Evolutionary conservation across 1,284 basidiomycete species (phyloP).

Genomic region (Naganishia cerealis): DNA sequence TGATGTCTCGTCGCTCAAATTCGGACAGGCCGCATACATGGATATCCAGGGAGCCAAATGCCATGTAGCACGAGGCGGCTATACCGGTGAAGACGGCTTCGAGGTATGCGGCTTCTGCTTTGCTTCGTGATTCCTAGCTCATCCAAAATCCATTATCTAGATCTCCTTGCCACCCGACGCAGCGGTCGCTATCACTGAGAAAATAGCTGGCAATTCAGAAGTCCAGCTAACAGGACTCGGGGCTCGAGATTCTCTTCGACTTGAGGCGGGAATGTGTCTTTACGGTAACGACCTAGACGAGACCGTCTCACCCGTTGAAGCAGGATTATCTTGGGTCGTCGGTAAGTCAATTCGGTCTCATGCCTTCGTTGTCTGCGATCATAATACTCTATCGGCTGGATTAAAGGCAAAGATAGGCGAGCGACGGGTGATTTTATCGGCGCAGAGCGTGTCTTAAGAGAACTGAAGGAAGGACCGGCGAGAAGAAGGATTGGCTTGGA

Average conservation of each 20-base stretch:
- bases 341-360: slow-evolving; percentile 57
- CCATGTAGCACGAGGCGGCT: slow-evolving; percentile 93
- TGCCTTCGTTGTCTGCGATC: not conserved
- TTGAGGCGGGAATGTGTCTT: slow-evolving; percentile 97
- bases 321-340: slow-evolving; percentile 87
- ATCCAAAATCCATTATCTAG: slow-evolving; percentile 52
- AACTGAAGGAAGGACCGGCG: slow-evolving; percentile 76
- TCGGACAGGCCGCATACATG: slow-evolving; percentile 75
- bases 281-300: slow-evolving; percentile 94
- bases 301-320: slow-evolving; percentile 81
- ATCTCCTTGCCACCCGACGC: slow-evolving; percentile 84
- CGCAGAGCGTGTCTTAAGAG: slow-evolving; percentile 70
- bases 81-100: slow-evolving; percentile 98
- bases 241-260: slow-evolving; percentile 84
- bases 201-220: slow-evolving; percentile 63
- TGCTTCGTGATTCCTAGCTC: slow-evolving; percentile 3
- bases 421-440: slow-evolving; percentile 74
- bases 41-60: slow-evolving; percentile 69
- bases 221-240: slow-evolving; percentile 88
- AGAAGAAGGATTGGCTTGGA: slow-evolving; percentile 80
- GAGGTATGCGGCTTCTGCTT: slow-evolving; percentile 62
- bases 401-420: slow-evolving; percentile 73
- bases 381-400: slow-evolving; percentile 3
- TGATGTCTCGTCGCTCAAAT: slow-evolving; percentile 71
- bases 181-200: slow-evolving; percentile 69